These are phyloP conservation scores for Triangularia setosa DNA, from an alignment of 2,329 filamentous ascomycete species.

Conservation along the genomic window DNA sequence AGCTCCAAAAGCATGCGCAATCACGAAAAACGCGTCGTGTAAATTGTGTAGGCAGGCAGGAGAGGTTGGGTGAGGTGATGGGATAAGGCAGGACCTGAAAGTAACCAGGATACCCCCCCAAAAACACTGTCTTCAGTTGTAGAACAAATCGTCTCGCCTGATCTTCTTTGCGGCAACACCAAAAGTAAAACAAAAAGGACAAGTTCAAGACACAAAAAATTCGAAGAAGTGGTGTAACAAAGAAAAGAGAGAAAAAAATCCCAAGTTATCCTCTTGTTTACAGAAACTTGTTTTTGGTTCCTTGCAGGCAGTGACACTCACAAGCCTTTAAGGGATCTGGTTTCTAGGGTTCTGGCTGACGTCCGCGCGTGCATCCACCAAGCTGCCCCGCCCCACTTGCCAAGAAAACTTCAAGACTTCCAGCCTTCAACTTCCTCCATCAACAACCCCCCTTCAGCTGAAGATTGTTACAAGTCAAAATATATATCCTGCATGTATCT, in stretches of 20 bases:
- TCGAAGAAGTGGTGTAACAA: not conserved
- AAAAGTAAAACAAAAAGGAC: not conserved
- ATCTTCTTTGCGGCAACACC: not conserved
- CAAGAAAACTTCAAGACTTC: not conserved
- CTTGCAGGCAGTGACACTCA: not conserved
- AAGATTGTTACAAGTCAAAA: not conserved
- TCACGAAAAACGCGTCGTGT: not conserved
- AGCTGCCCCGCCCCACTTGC: not conserved
- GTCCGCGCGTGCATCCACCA: not conserved
- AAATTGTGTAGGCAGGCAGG: not conserved
- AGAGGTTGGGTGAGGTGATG: not conserved
- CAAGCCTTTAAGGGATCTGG: not conserved
- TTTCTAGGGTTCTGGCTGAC: conserved; percentile 6
- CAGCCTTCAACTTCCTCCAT: not conserved
- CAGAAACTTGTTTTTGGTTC: not conserved
- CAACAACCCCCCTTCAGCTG: not conserved
- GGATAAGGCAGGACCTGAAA: not conserved
- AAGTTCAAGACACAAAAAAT: not conserved
- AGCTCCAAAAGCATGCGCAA: not conserved
- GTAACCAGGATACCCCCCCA: not conserved
- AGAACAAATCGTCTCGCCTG: too few species aligned
- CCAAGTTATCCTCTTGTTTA: conserved; percentile 7
- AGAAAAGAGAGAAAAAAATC: not conserved
- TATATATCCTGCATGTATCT: not conserved
- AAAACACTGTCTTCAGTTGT: too few species aligned